Percentiles rank a stretch among this genome's conserved stretches.
Conservation (phyloP, 1,139 yeast genomes). For the Kodamaea plutei region DNA sequence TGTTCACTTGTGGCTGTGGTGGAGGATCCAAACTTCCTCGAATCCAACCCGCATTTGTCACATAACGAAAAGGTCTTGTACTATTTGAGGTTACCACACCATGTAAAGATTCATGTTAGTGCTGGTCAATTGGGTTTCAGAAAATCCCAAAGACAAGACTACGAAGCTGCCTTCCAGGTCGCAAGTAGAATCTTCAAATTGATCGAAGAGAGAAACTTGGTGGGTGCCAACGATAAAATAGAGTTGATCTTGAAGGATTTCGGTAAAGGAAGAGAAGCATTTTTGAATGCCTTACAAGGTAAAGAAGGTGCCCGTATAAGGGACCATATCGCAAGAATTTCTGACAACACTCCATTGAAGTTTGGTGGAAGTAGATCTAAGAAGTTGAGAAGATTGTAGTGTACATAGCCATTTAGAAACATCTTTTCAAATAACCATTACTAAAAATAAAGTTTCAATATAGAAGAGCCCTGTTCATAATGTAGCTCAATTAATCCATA, state of each 20-base stretch:
- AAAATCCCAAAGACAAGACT: conserved; percentile 80
- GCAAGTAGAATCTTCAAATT: conserved; percentile 66
- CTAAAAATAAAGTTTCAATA: no score
- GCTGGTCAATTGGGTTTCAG: conserved; percentile 76
- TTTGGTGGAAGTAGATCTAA: conserved; percentile 93
- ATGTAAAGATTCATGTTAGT: conserved; percentile 59
- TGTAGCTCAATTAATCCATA: not conserved
- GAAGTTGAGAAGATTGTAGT: conserved; percentile 59
- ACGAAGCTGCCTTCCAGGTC: conserved; percentile 93
- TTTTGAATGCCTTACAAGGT: conserved; percentile 78
- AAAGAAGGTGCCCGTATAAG: conserved; percentile 77
- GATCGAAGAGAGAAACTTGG: conserved; percentile 57
- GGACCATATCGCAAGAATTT: conserved; percentile 59
- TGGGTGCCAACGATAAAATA: conserved; percentile 50
- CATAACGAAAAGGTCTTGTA: conserved; percentile 77
- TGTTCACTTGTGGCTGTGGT: conserved; percentile 70
- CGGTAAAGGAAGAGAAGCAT: conserved; percentile 89
- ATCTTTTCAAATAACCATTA: no score
- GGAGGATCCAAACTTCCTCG: conserved; percentile 58
- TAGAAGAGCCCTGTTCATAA: no score
- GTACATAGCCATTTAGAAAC: not conserved
- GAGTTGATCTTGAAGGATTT: conserved; percentile 77
- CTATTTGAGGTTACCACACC: conserved; percentile 77
- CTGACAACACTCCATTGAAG: conserved; percentile 76
- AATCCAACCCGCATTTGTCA: conserved; percentile 52